These are phyloP conservation scores for Claviceps pazoutovae DNA, from an alignment of 2,329 filamentous ascomycete species.

Conservation along the genomic window DNA sequence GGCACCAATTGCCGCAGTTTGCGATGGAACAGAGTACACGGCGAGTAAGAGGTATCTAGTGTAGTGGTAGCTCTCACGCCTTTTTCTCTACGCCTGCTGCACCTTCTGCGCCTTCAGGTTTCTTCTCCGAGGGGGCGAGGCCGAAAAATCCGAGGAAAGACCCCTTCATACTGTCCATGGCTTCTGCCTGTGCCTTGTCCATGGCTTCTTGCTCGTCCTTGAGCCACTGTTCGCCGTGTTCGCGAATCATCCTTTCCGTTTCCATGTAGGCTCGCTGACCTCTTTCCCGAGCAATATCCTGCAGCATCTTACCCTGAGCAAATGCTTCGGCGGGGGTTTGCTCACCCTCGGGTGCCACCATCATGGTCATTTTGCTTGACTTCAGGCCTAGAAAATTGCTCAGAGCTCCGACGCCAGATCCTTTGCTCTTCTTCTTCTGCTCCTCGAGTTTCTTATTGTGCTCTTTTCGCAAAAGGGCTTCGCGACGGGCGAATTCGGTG, in stretches of 20 bases:
- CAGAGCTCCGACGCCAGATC: slow-evolving; percentile 53
- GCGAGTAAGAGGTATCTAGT: background rate
- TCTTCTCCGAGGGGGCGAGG: slow-evolving; percentile 1
- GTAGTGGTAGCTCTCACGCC: slow-evolving; percentile 5
- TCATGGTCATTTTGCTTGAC: slow-evolving; percentile 47
- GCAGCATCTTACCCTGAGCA: slow-evolving; percentile 90
- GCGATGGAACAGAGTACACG: background rate
- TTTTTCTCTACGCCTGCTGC: slow-evolving; percentile 7
- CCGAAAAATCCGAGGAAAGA: slow-evolving; percentile 36
- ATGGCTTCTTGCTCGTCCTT: slow-evolving; percentile 82
- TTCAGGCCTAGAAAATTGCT: slow-evolving; percentile 68
- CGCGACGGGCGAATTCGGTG: slow-evolving; percentile 74
- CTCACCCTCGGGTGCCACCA: slow-evolving; percentile 50
- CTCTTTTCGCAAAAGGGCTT: slow-evolving; percentile 71
- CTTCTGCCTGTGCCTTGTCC: slow-evolving; percentile 81
- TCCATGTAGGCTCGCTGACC: slow-evolving; percentile 82
- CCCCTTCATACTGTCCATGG: slow-evolving; percentile 83
- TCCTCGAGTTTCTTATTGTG: slow-evolving; percentile 67
- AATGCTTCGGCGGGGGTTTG: slow-evolving; percentile 61
- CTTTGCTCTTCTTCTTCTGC: slow-evolving; percentile 46
- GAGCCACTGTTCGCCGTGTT: slow-evolving; percentile 91
- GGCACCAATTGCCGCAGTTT: background rate
- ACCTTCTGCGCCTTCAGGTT: slow-evolving; percentile 4
- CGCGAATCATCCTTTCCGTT: slow-evolving; percentile 78
- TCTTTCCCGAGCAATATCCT: slow-evolving; percentile 83